phyloP scores from a whole-genome alignment of 345 rosid genomes.

The Salix suchowensis region DNA sequence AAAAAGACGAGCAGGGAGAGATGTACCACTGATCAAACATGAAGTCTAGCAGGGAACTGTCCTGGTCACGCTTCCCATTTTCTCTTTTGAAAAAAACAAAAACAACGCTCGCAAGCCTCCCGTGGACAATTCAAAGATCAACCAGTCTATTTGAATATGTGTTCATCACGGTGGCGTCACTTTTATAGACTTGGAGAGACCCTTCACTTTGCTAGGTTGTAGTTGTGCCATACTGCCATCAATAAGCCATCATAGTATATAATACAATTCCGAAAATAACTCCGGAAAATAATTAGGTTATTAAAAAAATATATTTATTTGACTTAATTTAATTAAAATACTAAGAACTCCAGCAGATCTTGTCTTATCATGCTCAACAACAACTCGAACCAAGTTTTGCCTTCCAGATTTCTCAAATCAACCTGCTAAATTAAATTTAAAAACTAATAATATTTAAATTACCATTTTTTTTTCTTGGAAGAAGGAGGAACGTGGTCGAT shows the following conservation, averaged over 20 bases:
- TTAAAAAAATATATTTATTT: too few relatives aligned
- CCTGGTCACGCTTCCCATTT: not conserved
- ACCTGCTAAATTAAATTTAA: too few relatives aligned
- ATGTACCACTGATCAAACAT: not conserved
- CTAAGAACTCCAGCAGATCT: too few relatives aligned
- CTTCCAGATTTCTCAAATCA: too few relatives aligned
- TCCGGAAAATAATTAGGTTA: too few relatives aligned
- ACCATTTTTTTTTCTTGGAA: not conserved
- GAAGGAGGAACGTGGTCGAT: not conserved
- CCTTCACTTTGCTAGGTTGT: not conserved
- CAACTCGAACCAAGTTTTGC: too few relatives aligned
- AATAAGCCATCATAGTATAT: too few relatives aligned
- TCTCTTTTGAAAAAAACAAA: not conserved
- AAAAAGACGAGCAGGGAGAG: not conserved
- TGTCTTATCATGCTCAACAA: too few relatives aligned
- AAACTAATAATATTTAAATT: too few relatives aligned
- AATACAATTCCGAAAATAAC: too few relatives aligned
- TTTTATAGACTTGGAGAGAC: not conserved
- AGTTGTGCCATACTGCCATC: too few relatives aligned
- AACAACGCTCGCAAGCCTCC: not conserved
- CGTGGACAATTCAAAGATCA: not conserved
- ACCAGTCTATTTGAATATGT: not conserved
- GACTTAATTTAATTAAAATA: too few relatives aligned
- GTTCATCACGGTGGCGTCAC: not conserved
- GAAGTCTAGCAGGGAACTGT: not conserved